phyloP scores from a whole-genome alignment of 1,139 yeast genomes.

The Debaryomyces psychrophilus region DNA sequence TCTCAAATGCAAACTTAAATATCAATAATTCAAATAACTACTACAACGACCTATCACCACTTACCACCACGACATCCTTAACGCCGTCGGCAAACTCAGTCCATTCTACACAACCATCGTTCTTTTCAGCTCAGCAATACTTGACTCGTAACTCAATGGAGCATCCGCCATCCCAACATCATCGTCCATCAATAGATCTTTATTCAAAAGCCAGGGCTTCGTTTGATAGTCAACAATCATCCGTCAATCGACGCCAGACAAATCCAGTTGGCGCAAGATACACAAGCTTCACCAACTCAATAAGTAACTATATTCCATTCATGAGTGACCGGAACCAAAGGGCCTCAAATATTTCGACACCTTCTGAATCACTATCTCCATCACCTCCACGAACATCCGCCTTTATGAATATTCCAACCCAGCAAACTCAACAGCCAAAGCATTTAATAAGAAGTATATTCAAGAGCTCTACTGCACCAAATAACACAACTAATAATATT shows the following conservation, averaged over 20 bases:
- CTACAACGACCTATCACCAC: constrained; percentile 41
- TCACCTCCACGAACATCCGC: constrained; percentile 15
- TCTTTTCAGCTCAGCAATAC: constrained; percentile 50
- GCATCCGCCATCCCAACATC: constrained; percentile 34
- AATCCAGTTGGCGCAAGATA: constrained; percentile 32
- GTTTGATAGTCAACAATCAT: constrained; percentile 26
- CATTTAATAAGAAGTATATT: constrained; percentile 49
- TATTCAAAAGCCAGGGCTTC: constrained; percentile 32
- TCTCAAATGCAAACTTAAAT: constrained; percentile 8
- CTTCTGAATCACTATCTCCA: constrained; percentile 15
- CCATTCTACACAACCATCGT: constrained; percentile 50
- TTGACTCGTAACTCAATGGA: constrained; percentile 44
- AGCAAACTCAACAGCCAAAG: constrained; percentile 28
- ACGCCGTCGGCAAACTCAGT: constrained; percentile 47
- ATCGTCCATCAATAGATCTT: constrained; percentile 40
- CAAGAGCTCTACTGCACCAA: constrained; percentile 25
- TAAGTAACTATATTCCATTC: constrained; percentile 48
- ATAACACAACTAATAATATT: constrained; percentile 13
- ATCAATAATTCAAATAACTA: constrained; percentile 13
- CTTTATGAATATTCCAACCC: constrained; percentile 19
- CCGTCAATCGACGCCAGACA: constrained; percentile 18
- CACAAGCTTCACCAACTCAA: constrained; percentile 41
- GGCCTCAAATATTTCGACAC: constrained; percentile 27
- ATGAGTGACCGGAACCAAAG: constrained; percentile 43
- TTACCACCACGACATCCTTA: constrained; percentile 50